Evolutionary conservation across 345 rosid species (phyloP).

Genomic region (Populus euphratica): DNA sequence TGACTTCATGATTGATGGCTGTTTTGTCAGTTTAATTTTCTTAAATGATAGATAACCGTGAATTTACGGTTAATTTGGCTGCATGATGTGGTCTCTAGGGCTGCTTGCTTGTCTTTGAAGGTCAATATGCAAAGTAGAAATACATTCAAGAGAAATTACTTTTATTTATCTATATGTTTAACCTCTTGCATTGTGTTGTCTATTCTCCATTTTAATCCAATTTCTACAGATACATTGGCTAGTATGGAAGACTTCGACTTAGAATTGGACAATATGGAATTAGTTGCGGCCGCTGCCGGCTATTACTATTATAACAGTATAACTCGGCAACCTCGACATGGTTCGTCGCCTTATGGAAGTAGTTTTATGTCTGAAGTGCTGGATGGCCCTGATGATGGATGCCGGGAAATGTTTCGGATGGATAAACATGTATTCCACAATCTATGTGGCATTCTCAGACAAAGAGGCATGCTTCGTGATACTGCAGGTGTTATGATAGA

Average conservation of each 20-base stretch:
- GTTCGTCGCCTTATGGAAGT: slow-evolving; percentile 34
- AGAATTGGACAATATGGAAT: slow-evolving; percentile 80
- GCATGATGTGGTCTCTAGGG: background rate
- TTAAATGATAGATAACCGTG: background rate
- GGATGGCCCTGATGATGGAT: slow-evolving; percentile 47
- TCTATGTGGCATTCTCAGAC: slow-evolving; percentile 47
- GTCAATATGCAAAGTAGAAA: background rate
- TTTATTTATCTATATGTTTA: background rate
- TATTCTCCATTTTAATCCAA: slow-evolving; percentile 24
- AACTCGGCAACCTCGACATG: slow-evolving; percentile 39
- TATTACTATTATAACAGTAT: slow-evolving; percentile 49
- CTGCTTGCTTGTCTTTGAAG: background rate
- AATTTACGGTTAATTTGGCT: background rate
- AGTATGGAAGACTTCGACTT: slow-evolving; percentile 55
- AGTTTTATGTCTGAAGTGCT: slow-evolving; percentile 54
- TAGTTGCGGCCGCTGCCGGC: slow-evolving; percentile 77
- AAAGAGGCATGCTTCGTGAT: slow-evolving; percentile 60
- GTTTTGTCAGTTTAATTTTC: slow-evolving; percentile 13
- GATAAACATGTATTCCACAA: slow-evolving; percentile 66
- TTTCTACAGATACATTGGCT: slow-evolving; percentile 47
- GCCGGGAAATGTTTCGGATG: slow-evolving; percentile 73
- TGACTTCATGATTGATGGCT: slow-evolving; percentile 11
- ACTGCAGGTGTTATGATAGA: slow-evolving; percentile 66
- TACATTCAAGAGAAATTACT: background rate
- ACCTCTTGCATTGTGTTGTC: slow-evolving; percentile 4